Percentiles rank a stretch among this genome's conserved stretches.
Conservation (phyloP, 2,329 filamentous ascomycete genomes). For the Penicillium sclerotigenum region DNA sequence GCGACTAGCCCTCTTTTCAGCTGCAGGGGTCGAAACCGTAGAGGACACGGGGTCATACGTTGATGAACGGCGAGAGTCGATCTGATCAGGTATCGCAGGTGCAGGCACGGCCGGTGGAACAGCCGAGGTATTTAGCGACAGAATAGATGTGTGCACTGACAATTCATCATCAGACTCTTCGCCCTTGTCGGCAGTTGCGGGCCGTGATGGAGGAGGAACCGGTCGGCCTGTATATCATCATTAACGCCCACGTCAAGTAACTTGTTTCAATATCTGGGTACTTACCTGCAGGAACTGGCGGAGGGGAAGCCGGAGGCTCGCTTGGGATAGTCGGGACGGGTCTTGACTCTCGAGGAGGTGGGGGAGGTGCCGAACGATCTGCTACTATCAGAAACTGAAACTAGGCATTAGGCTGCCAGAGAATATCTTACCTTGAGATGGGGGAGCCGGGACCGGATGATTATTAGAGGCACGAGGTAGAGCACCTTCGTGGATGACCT, state of each 20-base stretch:
- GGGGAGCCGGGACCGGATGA: conserved; percentile 42
- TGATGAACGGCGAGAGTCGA: conserved; percentile 39
- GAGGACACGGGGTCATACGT: conserved; percentile 46
- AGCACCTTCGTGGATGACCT: conserved; percentile 38
- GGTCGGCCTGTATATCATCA: conserved; percentile 57
- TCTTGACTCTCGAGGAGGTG: conserved; percentile 42
- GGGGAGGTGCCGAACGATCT: conserved; percentile 48
- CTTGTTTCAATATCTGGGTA: conserved; percentile 17
- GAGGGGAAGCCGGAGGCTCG: conserved; percentile 36
- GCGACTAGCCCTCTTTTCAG: conserved; percentile 45
- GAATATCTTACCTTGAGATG: conserved; percentile 51
- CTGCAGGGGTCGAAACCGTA: conserved; percentile 29
- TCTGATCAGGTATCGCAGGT: conserved; percentile 41
- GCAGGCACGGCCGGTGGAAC: conserved; percentile 49
- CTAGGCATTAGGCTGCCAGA: background rate
- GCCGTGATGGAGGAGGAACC: conserved; percentile 52
- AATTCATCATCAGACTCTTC: conserved; percentile 89
- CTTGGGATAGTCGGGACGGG: conserved; percentile 38
- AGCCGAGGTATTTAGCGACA: conserved; percentile 41
- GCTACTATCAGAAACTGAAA: background rate
- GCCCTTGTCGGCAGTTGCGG: conserved; percentile 68
- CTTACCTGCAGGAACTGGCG: conserved; percentile 56
- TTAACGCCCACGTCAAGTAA: conserved; percentile 14
- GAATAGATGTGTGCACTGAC: conserved; percentile 53
- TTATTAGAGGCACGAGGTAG: conserved; percentile 40